phyloP scores from a whole-genome alignment of 108 stramenopile genomes.

The Discostella pseudostelligera region DNA sequence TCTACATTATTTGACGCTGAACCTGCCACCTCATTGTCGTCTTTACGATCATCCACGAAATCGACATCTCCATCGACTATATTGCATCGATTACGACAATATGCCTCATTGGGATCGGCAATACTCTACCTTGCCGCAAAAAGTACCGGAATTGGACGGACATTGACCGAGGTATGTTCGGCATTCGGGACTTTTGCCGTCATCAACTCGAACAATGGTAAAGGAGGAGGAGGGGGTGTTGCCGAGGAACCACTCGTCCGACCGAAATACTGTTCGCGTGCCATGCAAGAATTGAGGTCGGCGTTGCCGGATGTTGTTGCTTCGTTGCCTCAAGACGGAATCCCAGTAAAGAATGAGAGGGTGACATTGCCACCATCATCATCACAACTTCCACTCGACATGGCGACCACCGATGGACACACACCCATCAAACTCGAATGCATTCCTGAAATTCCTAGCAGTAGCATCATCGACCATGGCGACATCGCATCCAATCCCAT shows the following conservation, averaged over 20 bases:
- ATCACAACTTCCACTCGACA: neutral
- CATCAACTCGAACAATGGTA: no score
- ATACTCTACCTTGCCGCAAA: slow-evolving; percentile 32
- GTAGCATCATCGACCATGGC: neutral
- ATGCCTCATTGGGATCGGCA: slow-evolving; percentile 29
- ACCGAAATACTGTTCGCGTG: slow-evolving; percentile 37
- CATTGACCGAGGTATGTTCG: slow-evolving; percentile 33
- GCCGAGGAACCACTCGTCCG: slow-evolving; percentile 28
- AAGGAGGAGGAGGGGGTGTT: neutral
- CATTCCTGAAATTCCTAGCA: neutral
- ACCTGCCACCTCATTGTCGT: neutral
- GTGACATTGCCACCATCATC: neutral
- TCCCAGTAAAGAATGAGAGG: no score
- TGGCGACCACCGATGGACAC: neutral
- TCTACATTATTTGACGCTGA: neutral
- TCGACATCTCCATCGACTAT: slow-evolving; percentile 6
- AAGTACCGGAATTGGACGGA: slow-evolving; percentile 26
- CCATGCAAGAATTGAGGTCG: slow-evolving; percentile 38
- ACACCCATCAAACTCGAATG: neutral
- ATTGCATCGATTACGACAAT: slow-evolving; percentile 36
- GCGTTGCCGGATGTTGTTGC: slow-evolving; percentile 17
- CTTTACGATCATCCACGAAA: neutral
- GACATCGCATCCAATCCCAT: slow-evolving; percentile 4
- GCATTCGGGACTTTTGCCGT: slow-evolving; percentile 31
- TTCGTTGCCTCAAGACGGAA: neutral